Conservation (phyloP, 371 early-diverging fungal species). For the Lichtheimia ornata region DNA sequence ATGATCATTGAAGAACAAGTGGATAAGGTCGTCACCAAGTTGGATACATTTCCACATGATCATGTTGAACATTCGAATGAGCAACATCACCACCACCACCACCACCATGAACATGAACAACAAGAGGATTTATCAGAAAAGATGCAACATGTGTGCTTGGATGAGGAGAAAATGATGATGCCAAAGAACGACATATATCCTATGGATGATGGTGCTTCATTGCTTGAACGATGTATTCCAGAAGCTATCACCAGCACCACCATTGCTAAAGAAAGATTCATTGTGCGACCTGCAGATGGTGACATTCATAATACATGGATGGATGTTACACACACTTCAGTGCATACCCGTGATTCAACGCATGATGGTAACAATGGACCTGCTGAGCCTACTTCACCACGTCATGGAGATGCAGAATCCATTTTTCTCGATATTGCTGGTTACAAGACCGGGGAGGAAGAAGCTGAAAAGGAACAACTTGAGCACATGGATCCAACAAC, state of each 20-base stretch:
- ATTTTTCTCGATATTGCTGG: conserved; percentile 64
- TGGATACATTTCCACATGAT: conserved; percentile 29
- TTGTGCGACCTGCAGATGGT: conserved; percentile 47
- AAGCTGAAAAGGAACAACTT: conserved; percentile 11
- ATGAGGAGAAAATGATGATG: neutral
- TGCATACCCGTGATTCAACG: conserved; percentile 12
- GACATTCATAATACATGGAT: conserved; percentile 42
- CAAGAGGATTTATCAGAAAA: neutral
- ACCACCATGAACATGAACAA: too few relatives aligned
- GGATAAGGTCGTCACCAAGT: conserved; percentile 51
- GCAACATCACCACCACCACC: neutral
- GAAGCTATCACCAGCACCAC: conserved; percentile 53
- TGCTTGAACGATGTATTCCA: conserved; percentile 43
- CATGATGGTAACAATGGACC: conserved; percentile 1
- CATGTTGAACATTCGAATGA: neutral
- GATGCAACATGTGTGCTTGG: too few relatives aligned
- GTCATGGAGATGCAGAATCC: conserved; percentile 34
- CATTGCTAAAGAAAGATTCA: conserved; percentile 48
- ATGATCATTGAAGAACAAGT: conserved; percentile 58
- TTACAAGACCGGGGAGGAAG: conserved; percentile 51
- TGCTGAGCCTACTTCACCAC: conserved; percentile 12
- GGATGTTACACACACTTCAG: conserved; percentile 48
- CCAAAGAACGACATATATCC: conserved; percentile 33
- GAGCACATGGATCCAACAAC: neutral
- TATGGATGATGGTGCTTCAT: conserved; percentile 41